phyloP scores from a whole-genome alignment of 495 filamentous ascomycete genomes.

The Xylaria palmicola region DNA sequence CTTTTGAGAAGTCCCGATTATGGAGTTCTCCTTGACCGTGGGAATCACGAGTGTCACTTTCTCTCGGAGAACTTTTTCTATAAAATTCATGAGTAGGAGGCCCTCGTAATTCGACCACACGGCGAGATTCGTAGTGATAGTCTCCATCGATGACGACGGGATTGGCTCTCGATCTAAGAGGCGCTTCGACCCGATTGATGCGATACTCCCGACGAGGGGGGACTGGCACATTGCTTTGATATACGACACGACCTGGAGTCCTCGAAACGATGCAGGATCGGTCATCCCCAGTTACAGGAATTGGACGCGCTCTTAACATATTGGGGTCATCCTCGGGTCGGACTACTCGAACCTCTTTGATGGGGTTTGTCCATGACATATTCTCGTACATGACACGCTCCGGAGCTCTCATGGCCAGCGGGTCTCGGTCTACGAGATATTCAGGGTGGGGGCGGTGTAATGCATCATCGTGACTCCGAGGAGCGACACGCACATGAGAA shows the following conservation, averaged over 20 bases:
- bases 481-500: conserved; percentile 18
- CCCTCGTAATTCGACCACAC: conserved; percentile 25
- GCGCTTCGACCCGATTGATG: neutral
- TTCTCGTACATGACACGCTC: conserved; percentile 12
- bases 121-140: conserved; percentile 15
- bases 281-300: neutral
- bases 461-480: conserved; percentile 20
- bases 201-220: neutral
- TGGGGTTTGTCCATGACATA: conserved; percentile 10
- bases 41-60: conserved; percentile 4
- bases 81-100: conserved; percentile 13
- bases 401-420: conserved; percentile 4
- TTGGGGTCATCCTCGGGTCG: neutral
- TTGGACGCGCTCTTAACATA: neutral
- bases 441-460: conserved; percentile 13
- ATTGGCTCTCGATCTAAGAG: conserved; percentile 24
- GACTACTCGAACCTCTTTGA: conserved; percentile 11
- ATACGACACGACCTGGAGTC: neutral
- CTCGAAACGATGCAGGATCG: neutral
- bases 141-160: conserved; percentile 24
- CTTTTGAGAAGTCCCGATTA: conserved; percentile 9
- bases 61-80: conserved; percentile 9
- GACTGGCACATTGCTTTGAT: conserved; percentile 1
- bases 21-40: conserved; percentile 16
- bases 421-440: conserved; percentile 19